Conservation (phyloP, 148 eudicot species). For the Nepenthes mirabilis region DNA sequence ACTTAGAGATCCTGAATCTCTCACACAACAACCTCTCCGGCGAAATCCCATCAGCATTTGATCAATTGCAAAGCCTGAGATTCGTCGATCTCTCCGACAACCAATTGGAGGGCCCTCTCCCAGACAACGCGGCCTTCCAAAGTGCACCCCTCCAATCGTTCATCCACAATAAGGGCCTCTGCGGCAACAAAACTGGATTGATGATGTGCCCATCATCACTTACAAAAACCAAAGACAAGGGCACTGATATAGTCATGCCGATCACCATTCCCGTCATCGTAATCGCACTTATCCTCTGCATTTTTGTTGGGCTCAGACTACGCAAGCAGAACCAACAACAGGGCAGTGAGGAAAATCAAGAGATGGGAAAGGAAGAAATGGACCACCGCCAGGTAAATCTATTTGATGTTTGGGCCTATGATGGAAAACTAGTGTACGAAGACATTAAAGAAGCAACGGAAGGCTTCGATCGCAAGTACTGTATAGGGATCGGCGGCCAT, state of each 20-base stretch:
- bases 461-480: constrained; percentile 10
- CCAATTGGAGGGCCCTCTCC: constrained; percentile 21
- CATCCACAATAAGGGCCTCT: constrained; percentile 12
- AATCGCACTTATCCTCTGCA: neutral
- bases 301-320: neutral
- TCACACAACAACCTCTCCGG: constrained; percentile 22
- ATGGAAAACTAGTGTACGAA: constrained; percentile 10
- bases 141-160: constrained; percentile 3
- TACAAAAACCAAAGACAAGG: too few relatives aligned
- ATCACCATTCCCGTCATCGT: too few relatives aligned
- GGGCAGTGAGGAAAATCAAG: neutral
- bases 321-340: neutral
- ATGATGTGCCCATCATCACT: neutral
- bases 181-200: constrained; percentile 12
- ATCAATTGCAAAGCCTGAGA: constrained; percentile 10
- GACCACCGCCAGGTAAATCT: too few relatives aligned
- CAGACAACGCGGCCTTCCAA: constrained; percentile 8
- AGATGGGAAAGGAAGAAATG: too few relatives aligned
- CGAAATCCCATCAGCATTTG: constrained; percentile 13
- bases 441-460: constrained; percentile 19
- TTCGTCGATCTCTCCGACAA: constrained; percentile 19
- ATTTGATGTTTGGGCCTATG: constrained; percentile 5
- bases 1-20: constrained; percentile 16
- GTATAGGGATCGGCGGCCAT: constrained; percentile 14
- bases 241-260: too few relatives aligned